These are phyloP conservation scores for Boechera divaricarpa DNA, from an alignment of 345 rosid species.

Conservation along the genomic window DNA sequence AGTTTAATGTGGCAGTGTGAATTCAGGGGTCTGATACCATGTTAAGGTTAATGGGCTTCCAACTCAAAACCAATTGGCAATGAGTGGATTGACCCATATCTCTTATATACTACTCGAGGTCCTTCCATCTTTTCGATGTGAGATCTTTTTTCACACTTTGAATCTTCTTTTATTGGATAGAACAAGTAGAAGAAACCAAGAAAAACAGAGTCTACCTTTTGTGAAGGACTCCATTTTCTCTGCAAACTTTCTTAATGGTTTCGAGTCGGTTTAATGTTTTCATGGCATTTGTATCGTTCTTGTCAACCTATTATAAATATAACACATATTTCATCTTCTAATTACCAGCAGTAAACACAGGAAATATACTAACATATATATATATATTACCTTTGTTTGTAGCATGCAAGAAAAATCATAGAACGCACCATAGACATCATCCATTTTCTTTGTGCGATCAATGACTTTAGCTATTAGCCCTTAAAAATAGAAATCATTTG, in stretches of 20 bases:
- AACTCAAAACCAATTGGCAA: too few species aligned
- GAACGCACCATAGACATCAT: slow-evolving; percentile 86
- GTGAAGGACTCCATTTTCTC: slow-evolving; percentile 58
- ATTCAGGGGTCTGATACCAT: too few species aligned
- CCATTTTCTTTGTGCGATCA: slow-evolving; percentile 70
- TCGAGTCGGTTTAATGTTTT: slow-evolving; percentile 65
- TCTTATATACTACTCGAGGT: too few species aligned
- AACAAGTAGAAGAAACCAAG: slow-evolving; percentile 9
- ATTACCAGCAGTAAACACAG: background rate
- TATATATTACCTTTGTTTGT: slow-evolving; percentile 60
- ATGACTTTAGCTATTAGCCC: slow-evolving; percentile 88
- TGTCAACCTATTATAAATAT: slow-evolving; percentile 56
- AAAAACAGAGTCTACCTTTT: slow-evolving; percentile 51
- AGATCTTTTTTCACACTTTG: too few species aligned
- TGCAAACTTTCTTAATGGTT: slow-evolving; percentile 63
- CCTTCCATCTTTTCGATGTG: too few species aligned
- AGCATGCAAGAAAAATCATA: slow-evolving; percentile 69
- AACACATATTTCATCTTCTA: background rate
- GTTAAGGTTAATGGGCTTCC: too few species aligned
- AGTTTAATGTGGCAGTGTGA: too few species aligned
- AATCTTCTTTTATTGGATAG: background rate
- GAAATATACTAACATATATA: background rate
- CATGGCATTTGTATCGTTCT: slow-evolving; percentile 68
- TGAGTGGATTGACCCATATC: too few species aligned
- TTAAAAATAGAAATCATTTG: slow-evolving; percentile 15